Evolutionary conservation across 2,329 filamentous ascomycete species (phyloP), one percentile per base, ranked within the genome.

Genomic region (Monilinia aucupariae): DNA sequence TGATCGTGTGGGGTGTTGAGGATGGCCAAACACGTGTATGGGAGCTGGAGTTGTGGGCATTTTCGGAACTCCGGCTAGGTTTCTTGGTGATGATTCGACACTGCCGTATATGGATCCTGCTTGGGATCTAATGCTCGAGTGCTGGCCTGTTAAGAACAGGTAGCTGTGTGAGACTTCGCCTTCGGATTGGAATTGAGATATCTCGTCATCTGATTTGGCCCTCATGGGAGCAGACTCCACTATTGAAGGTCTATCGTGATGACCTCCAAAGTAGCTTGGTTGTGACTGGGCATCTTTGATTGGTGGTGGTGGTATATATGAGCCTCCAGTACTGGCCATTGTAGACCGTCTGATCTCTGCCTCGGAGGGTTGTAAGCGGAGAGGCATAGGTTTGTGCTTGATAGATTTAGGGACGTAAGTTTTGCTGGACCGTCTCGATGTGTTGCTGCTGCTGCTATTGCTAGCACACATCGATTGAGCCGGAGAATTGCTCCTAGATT

Each of bases 401-500:
- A 20, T 49, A 15, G 59, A 47, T 55, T 61, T 61, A 17, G 59
- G 22, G 12, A 5, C 50, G 17, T 32, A 47, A 45, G 27, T 37
- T n/a, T 62, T 41, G 30, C 50, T 54, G 22, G 59, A 48, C n/a
- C 10, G 17, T 17, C 32, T 49, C 22, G 50, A 49, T 30, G 17
- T 4, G 27, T 20, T 47, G 25, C 6, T 17, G 1, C 12, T n/a
- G 15, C 27, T 56, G 41, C 53, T 50, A 50, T 27, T 32, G 39
- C 52, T 56, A 45, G 53, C 50, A 15, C 49, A 62, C 51, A 56
- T 56, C 20, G 59, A 62, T 22, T 56, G 50, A 15, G 50, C 60
- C 13, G 64, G 64, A 20, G 65, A 65, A 25, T 51, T 59, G 27
- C 51, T 49, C 43, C 64, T 55, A 27, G 65, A 66, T 48, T 68